Base-by-base conservation (phyloP, 441 rosid genomes). In the Bocquillonia castaneifolia region DNA sequence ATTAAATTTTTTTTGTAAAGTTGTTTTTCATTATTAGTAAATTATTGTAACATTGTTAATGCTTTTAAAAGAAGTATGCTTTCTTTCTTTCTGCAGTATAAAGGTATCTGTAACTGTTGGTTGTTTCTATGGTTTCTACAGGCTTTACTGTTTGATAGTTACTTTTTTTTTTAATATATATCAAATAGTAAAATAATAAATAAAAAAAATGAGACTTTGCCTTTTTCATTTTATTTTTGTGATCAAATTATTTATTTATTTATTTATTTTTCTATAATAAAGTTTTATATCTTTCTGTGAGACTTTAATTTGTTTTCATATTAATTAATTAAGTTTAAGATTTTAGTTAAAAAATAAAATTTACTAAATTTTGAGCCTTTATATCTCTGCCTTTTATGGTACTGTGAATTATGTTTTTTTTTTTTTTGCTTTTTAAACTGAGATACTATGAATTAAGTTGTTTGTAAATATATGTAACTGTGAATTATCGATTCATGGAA, bases 91-190 rank as follows among this genome's bases (percentile, higher is more conserved):
- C 9, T 26, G 29, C 17, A 32, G 22, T 34, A 32, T 31, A 50
- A 28, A 44, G 4, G 42, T 50, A 22, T 32, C 37, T 4, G 57
- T 34, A 9, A 14, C 17, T 37, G 15, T 29, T 5, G 26, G 6
- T 23, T 53, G 53, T 32, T 68, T 61, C 66, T 10, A 10, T 47
- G 51, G 10, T 17, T 52, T 52, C 14, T 36, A 15, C 48, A 22
- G 44, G 17, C 5, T 61, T 42, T 52, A 39, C 61, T 61, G 34
- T 28, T 70, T 54, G 52, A 32, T 53, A 40, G 45, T 55, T 62
- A 34, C 55, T 31, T 39, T 23, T 10, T 45, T 10, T 10, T 10
- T 10, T 2, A 12, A 40, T 28, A 18, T 51, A 9, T 20, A 34
- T 2, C 20, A 48, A 32, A 9, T 40, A 25, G 23, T 64, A 13